Percentiles rank a stretch among this genome's conserved stretches.
phyloP scores from a whole-genome alignment of 208 protist genomes.

The Leishmania martiniquensis region DNA sequence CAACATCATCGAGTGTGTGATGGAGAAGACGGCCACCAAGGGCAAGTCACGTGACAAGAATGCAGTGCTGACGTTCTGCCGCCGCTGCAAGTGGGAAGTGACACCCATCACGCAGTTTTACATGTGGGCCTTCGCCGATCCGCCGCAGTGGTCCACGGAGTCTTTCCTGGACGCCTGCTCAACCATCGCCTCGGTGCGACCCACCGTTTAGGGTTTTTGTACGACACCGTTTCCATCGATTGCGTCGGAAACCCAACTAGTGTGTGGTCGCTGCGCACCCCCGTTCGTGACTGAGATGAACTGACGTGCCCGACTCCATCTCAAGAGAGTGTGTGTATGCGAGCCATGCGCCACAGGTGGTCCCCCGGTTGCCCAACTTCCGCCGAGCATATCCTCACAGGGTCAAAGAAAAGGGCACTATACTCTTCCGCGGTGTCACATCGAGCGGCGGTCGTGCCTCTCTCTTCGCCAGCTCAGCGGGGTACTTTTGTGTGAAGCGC shows the following conservation, averaged over 20 bases:
- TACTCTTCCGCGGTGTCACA: neutral
- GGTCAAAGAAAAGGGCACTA: neutral
- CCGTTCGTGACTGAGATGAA: neutral
- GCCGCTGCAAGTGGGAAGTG: conserved; percentile 76
- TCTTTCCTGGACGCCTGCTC: conserved; percentile 56
- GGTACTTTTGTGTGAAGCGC: neutral
- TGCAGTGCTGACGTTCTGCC: conserved; percentile 47
- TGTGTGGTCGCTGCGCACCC: neutral
- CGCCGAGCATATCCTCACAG: too few species aligned
- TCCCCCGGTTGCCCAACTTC: neutral
- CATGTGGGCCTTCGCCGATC: conserved; percentile 51
- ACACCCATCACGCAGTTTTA: conserved; percentile 71
- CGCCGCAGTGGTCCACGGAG: conserved; percentile 58
- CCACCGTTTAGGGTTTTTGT: conserved; percentile 9
- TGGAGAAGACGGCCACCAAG: conserved; percentile 34
- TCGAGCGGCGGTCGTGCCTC: neutral
- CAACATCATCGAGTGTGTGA: conserved; percentile 85
- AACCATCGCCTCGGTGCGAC: conserved; percentile 37
- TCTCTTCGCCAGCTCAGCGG: neutral
- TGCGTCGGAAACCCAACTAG: neutral
- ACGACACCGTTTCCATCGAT: neutral
- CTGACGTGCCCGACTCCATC: too few species aligned
- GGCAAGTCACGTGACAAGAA: conserved; percentile 40
- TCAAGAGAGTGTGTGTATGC: neutral
- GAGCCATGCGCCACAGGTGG: neutral